These are phyloP conservation scores for Ganoderma multipileum DNA, from an alignment of 1,284 basidiomycete genomes.

Conservation along the genomic window DNA sequence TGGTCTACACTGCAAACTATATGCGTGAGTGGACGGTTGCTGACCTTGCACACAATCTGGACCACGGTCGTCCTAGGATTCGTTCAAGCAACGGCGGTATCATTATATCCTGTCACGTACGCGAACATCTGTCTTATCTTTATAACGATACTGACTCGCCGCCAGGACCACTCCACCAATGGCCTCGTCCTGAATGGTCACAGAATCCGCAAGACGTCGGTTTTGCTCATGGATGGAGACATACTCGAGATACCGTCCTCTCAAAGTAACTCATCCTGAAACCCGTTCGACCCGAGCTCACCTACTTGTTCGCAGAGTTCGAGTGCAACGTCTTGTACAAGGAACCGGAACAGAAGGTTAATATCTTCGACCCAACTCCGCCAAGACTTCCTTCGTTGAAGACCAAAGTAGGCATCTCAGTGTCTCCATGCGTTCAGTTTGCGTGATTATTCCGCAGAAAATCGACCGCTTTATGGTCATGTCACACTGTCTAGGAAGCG, in stretches of 20 bases:
- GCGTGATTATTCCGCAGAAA: slow-evolving; percentile 37
- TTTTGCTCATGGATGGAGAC: slow-evolving; percentile 81
- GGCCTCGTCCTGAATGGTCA: slow-evolving; percentile 77
- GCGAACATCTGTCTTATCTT: background rate
- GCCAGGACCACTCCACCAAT: slow-evolving; percentile 80
- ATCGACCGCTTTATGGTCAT: slow-evolving; percentile 74
- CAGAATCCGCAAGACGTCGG: slow-evolving; percentile 64
- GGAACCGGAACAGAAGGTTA: slow-evolving; percentile 55
- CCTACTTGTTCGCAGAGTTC: slow-evolving; percentile 55
- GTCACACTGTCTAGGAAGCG: slow-evolving; percentile 77
- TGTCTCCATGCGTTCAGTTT: background rate
- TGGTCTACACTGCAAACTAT: slow-evolving; percentile 77
- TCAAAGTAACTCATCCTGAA: slow-evolving; percentile 47
- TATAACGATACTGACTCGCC: slow-evolving; percentile 6
- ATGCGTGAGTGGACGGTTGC: slow-evolving; percentile 61
- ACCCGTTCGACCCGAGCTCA: background rate
- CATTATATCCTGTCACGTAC: slow-evolving; percentile 78
- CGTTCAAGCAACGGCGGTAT: slow-evolving; percentile 73
- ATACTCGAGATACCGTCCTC: slow-evolving; percentile 69
- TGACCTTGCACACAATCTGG: background rate
- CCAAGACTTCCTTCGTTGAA: slow-evolving; percentile 60
- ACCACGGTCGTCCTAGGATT: slow-evolving; percentile 49
- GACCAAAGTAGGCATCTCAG: slow-evolving; percentile 42
- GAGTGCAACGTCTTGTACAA: slow-evolving; percentile 66
- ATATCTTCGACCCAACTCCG: slow-evolving; percentile 67